Base-by-base conservation (phyloP, 2,329 filamentous ascomycete genomes). In the Calonectria ilicicola region DNA sequence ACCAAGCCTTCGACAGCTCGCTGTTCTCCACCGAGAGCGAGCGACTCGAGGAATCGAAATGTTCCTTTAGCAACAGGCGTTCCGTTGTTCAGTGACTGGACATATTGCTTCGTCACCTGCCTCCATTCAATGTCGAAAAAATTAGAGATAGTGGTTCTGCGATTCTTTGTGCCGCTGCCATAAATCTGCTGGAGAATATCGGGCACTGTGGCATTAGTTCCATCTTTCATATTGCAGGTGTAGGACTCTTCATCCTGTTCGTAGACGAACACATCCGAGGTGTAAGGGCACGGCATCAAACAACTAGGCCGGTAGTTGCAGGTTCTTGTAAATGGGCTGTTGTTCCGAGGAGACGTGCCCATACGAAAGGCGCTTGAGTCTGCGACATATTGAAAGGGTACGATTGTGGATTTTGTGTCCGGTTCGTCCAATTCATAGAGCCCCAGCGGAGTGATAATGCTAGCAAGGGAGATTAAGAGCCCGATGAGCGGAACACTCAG, bases 1-100 rank as follows among this genome's bases (percentile, higher is more conserved):
- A 88, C 75, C 6, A 87, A 75, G 0, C 86, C 86, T 73, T 88
- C 86, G 0, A 87, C 78, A 2, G 81, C 66, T 10, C 63, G 67
- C 6, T 60, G 32, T 2, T 44, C 53, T 21, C 65, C 71, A n/a
- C 42, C 23, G 14, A 73, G 71, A 2, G 68, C 62, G 58, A 73
- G 23, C 14, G 62, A 63, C 40, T 73, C 67, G 2, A 70, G 62
- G 12, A 58, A 38, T 7, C 68, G 63, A 29, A 70, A 73, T 17
- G 47, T 40, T 12, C 71, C 71, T 6, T 40, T 27, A 15, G 67
- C 38, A 27, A 70, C 35, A 14, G 62, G 53, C 19, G 67, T 66
- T 14, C 56, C 67, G 60, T 73, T 73, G 21, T 67, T 67, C 8
- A 66, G 35, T 7, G 66, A 27, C 2, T 40, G 35, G 14, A 56